phyloP scores from a whole-genome alignment of 108 stramenopile species.

The Mayamaea pseudoterrestris region DNA sequence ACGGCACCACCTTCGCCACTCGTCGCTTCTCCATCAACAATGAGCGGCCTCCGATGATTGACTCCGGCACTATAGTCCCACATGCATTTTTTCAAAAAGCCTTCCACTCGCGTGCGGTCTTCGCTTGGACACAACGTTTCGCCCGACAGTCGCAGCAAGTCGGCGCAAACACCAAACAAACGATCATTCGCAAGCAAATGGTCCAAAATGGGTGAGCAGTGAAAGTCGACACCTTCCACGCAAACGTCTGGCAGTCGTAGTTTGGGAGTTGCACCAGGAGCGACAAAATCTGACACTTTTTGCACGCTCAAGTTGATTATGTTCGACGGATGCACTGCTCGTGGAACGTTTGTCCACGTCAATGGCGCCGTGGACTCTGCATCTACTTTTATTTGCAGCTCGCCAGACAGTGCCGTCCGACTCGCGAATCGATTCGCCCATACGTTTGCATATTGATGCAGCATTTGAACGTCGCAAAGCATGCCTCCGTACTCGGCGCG shows the following conservation, averaged over 20 bases:
- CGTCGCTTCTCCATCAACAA: too few relatives aligned
- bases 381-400: constrained; percentile 1
- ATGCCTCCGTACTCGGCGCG: constrained; percentile 74
- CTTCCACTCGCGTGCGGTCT: constrained; percentile 16
- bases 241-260: constrained; percentile 38
- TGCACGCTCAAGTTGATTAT: background rate
- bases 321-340: too few relatives aligned
- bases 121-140: background rate
- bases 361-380: too few relatives aligned
- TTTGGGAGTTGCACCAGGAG: background rate
- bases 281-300: background rate
- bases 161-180: constrained; percentile 8
- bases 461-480: constrained; percentile 61
- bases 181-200: constrained; percentile 15
- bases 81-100: constrained; percentile 44
- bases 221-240: constrained; percentile 69
- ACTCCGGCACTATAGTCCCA: constrained; percentile 72
- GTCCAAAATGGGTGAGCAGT: constrained; percentile 64
- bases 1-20: too few relatives aligned
- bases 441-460: constrained; percentile 27
- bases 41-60: constrained; percentile 31
- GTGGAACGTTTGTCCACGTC: too few relatives aligned
- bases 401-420: background rate
- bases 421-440: constrained; percentile 46
- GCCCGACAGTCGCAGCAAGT: constrained; percentile 4